Evolutionary conservation across 176 grass and related monocot species (phyloP).

Genomic region (Chrysopogon serrulatus): DNA sequence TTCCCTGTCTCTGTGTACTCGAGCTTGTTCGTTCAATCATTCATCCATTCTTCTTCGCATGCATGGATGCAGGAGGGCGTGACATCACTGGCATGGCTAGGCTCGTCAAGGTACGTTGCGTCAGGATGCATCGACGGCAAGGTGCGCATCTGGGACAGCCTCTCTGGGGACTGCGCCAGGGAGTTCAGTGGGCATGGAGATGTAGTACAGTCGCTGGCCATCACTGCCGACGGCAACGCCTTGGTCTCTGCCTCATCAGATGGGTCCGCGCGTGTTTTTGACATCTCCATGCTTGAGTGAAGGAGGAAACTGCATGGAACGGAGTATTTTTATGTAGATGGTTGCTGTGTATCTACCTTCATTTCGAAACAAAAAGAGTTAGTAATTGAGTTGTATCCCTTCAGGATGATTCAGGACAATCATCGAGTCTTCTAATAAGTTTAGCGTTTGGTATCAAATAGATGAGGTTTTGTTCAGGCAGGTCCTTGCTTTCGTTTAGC

Average conservation of each 20-base stretch:
- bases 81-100: conserved; percentile 58
- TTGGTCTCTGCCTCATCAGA: conserved; percentile 64
- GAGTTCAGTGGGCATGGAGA: conserved; percentile 46
- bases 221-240: conserved; percentile 34
- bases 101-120: conserved; percentile 58
- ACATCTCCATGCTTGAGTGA: conserved; percentile 43
- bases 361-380: too few species aligned
- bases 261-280: conserved; percentile 47
- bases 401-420: too few species aligned
- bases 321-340: not conserved
- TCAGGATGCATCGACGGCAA: conserved; percentile 71
- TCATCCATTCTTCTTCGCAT: not conserved
- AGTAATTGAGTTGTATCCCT: too few species aligned
- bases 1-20: too few species aligned
- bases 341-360: too few species aligned
- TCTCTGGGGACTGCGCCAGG: conserved; percentile 48
- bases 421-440: too few species aligned
- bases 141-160: conserved; percentile 84
- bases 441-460: too few species aligned
- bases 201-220: conserved; percentile 56
- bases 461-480: too few species aligned
- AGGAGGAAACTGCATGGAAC: not conserved
- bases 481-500: too few species aligned
- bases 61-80: conserved; percentile 47
- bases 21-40: not conserved